Evolutionary conservation across 345 rosid species (phyloP).

Genomic region (Dimocarpus longan): DNA sequence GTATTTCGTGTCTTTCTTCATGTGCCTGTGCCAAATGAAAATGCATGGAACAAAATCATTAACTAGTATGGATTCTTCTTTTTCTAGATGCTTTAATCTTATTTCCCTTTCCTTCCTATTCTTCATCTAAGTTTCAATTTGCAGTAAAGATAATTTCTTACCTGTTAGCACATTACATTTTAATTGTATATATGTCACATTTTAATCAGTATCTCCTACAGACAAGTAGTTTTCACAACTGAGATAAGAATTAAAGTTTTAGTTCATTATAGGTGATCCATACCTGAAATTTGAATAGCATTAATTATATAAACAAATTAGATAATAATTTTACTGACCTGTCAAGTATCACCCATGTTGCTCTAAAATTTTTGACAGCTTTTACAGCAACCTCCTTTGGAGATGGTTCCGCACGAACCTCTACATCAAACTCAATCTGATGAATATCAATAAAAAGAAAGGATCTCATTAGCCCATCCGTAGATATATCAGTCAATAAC

Average conservation of each 20-base stretch:
- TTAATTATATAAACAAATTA: too few relatives aligned
- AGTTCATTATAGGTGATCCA: too few relatives aligned
- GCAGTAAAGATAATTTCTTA: too few relatives aligned
- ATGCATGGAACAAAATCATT: background rate
- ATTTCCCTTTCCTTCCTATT: background rate
- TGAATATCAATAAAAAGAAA: conserved; percentile 10
- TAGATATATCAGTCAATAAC: background rate
- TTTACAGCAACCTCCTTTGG: conserved; percentile 36
- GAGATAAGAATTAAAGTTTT: too few relatives aligned
- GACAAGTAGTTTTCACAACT: background rate
- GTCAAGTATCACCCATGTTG: conserved; percentile 63
- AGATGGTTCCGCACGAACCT: conserved; percentile 42
- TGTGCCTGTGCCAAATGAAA: conserved; percentile 40
- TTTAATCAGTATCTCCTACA: background rate
- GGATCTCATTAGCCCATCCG: background rate
- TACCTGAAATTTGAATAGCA: too few relatives aligned
- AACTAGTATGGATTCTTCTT: too few relatives aligned
- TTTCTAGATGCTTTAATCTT: too few relatives aligned
- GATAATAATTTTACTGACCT: conserved; percentile 34
- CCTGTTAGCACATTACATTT: too few relatives aligned
- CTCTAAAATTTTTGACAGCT: conserved; percentile 41
- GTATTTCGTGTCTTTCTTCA: conserved; percentile 56
- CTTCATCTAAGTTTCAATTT: too few relatives aligned
- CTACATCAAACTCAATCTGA: conserved; percentile 47
- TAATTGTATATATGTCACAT: too few relatives aligned